These are phyloP conservation scores for Trypanosoma lewisi DNA, from an alignment of 208 protist species.

Conservation along the genomic window DNA sequence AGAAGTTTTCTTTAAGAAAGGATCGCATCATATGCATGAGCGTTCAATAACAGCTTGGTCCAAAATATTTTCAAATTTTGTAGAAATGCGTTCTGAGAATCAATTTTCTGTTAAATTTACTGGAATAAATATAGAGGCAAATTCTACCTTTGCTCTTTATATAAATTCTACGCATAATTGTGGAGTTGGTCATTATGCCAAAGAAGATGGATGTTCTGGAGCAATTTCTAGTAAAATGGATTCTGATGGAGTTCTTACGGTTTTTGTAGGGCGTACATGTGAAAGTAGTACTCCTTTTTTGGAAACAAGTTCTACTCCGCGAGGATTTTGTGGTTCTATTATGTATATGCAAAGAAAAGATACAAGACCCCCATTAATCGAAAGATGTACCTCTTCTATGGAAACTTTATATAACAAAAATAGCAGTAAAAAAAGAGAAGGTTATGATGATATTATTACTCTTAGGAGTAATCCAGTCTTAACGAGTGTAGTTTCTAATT, in stretches of 20 bases:
- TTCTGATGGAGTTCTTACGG: constrained; percentile 69
- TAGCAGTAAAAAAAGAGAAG: too few relatives aligned
- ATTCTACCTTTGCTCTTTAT: constrained; percentile 80
- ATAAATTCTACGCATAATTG: constrained; percentile 90
- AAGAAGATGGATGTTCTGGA: constrained; percentile 77
- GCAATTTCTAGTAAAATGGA: constrained; percentile 76
- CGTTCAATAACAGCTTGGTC: constrained; percentile 65
- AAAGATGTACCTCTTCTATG: constrained; percentile 26
- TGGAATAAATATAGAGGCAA: constrained; percentile 50
- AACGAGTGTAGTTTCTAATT: background rate
- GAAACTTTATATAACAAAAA: background rate
- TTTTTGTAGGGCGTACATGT: constrained; percentile 78
- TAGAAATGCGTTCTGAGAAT: constrained; percentile 63
- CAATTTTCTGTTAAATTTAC: constrained; percentile 69
- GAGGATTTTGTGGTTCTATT: constrained; percentile 87
- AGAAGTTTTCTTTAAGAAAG: constrained; percentile 85
- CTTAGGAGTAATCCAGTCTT: constrained; percentile 13
- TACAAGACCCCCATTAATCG: constrained; percentile 50
- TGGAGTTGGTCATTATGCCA: constrained; percentile 80
- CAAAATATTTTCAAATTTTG: constrained; percentile 64
- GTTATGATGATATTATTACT: constrained; percentile 6
- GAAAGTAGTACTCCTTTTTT: constrained; percentile 71
- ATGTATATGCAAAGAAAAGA: constrained; percentile 77
- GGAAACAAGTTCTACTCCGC: constrained; percentile 52
- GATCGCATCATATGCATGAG: constrained; percentile 62